Base-by-base conservation (phyloP, 768 basidiomycete species). In the Fomitopsis serialis region DNA sequence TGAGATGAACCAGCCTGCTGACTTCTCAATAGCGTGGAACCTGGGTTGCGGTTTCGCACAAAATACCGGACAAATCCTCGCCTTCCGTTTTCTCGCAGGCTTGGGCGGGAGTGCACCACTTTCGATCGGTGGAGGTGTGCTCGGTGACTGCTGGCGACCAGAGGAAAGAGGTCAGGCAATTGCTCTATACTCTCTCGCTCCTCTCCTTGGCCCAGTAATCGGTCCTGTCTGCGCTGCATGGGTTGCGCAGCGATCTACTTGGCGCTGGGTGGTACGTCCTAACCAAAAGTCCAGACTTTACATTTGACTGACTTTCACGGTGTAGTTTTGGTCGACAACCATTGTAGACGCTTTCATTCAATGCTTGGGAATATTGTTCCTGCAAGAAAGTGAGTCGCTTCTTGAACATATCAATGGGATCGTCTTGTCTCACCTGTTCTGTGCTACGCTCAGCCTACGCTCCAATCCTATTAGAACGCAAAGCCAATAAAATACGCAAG, bases 201-300 rank as follows among this genome's bases (percentile, higher is more conserved):
- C 85, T 0, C 54, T 88, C 10, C 66, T 88, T 5, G 86, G 86
- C 19, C 82, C 86, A 0, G 83, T 82, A 0, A 54, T 84, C 13
- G 85, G 83, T 1, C 85, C 85, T 1, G 68, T 82, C 2, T 78
- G 79, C 22, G 85, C 83, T 4, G 81, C 80, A 22, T 85, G 82
- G 72, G 78, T 89, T 24, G 79, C 81, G 0, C 71, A 87, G 40
- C 70, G 68, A 35, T 77, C 83, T 0, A 82, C 82, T 0, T 89
- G 87, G 87, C 71, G 83, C 64, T 88, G 85, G 85, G 83, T 85
- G 27, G 81, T 79, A 65, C 40, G 79, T 72, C 4, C 35, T 12
- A 42, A 21, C 3, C 40, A 35, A 5, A 15, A 40, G 13, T 40
- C 36, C 2, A 0, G n/a, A n/a, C n/a, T n/a, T n/a, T n/a, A 17